A percentile compares a stretch with the other conserved stretches of the same genome.
Conservation (phyloP, 257 asterid species). For the Nicotiana sylvestris region DNA sequence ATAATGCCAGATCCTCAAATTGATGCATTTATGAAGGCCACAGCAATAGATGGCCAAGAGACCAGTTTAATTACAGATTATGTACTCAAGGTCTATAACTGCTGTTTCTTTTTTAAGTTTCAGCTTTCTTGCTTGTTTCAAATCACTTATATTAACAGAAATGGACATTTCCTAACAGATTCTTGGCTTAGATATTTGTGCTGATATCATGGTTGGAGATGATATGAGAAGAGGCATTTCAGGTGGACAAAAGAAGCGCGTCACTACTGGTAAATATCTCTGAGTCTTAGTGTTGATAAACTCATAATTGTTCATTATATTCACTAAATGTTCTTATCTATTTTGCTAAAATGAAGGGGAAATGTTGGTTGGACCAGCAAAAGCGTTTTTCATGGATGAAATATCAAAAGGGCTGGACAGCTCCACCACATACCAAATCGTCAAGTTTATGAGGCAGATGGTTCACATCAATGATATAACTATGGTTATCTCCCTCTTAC, state of each 20-base stretch:
- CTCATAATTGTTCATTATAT: no score
- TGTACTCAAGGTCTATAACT: conserved; percentile 63
- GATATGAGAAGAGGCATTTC: conserved; percentile 93
- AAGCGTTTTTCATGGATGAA: conserved; percentile 91
- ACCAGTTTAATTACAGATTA: conserved; percentile 81
- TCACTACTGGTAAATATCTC: conserved; percentile 60
- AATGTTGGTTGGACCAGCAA: conserved; percentile 91
- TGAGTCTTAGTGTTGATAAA: no score
- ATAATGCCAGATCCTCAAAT: conserved; percentile 67
- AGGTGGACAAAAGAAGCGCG: conserved; percentile 92
- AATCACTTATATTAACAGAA: neutral
- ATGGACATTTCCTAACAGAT: conserved; percentile 36
- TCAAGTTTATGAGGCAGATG: conserved; percentile 82
- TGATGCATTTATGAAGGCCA: conserved; percentile 78
- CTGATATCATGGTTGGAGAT: conserved; percentile 89
- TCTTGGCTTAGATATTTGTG: conserved; percentile 86
- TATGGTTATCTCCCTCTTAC: conserved; percentile 77
- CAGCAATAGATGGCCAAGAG: conserved; percentile 67
- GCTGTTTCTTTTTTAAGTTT: neutral
- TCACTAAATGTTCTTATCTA: no score
- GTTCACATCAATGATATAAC: conserved; percentile 70
- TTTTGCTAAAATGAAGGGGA: conserved; percentile 41
- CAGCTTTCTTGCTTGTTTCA: neutral
- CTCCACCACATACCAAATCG: conserved; percentile 81
- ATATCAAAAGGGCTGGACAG: conserved; percentile 87